Base-by-base conservation (phyloP, 2,329 filamentous ascomycete species). In the Pleurostoma richardsiae region DNA sequence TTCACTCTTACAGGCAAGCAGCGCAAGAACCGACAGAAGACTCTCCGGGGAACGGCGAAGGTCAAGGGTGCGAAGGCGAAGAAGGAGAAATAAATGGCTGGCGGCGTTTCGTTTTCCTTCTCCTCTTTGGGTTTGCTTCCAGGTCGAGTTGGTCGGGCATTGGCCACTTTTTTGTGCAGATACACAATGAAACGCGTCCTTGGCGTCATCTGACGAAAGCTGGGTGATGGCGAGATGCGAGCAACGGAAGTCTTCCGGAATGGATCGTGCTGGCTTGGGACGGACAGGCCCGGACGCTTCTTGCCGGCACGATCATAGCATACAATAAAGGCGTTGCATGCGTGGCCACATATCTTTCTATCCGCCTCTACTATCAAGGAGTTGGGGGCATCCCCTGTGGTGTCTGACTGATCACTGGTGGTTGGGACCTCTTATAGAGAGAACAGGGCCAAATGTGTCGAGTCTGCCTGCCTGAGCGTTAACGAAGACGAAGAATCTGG, bases 11-110 rank as follows among this genome's bases (percentile, higher is more conserved):
- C 76, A 97, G 92, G 92, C 86, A 99, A 99, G 84, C 94, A 97
- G 82, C 88, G 94, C 82, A 99, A 99, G 90, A 99, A 99, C 89
- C 85, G 92, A 75, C 85, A 88, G 78, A 97, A 99, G 90, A 94
- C 92, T 71, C 87, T 96, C 74, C 88, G 94, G 64, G 94, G 94
- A 72, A 95, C 90, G 66, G 92, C 90, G 68, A 99, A 99, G 90
- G 85, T 85, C 82, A 96, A 96, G 89, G 90, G 90, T 73, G 86
- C 85, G 71, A 84, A 85, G 80, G 83, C 87, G 76, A 94, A 95
- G 85, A 95, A 96, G 87, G 89, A 89, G 77, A 85, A 88, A 82
- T 90, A 89, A 79, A 75, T 72, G 71, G 60, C 59, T 68, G 63
- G 61, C 58, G 33, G 33, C 33, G 33, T 36, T n/a, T 8, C 33